These are phyloP conservation scores for Blastocladiella emersonii DNA, from an alignment of 371 early-diverging fungal genomes.

Conservation along the genomic window DNA sequence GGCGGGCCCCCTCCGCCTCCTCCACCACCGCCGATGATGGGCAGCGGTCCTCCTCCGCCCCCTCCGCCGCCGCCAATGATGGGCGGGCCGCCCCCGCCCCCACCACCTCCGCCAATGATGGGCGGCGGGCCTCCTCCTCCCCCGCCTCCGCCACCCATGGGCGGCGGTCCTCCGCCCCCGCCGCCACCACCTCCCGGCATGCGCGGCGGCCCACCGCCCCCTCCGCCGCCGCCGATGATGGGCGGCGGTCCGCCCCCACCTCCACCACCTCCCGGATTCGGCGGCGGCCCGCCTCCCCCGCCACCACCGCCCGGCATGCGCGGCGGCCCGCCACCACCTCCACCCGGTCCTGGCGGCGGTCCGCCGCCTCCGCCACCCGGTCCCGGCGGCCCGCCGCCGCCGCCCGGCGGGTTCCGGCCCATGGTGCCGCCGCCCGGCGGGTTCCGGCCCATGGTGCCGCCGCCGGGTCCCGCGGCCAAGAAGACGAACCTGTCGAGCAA, in stretches of 20 bases:
- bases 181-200: not conserved
- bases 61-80: conserved; percentile 2
- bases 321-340: conserved; percentile 18
- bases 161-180: not conserved
- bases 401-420: no score
- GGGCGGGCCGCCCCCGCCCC: not conserved
- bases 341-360: conserved; percentile 14
- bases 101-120: not conserved
- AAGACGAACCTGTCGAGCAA: conserved; percentile 25
- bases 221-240: not conserved
- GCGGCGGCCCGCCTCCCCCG: conserved; percentile 6
- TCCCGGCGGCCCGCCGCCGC: conserved; percentile 23
- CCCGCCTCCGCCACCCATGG: not conserved
- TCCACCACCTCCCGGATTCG: not conserved
- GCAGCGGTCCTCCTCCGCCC: not conserved
- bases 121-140: no score
- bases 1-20: not conserved
- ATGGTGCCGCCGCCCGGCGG: conserved; percentile 11
- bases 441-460: conserved; percentile 2
- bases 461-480: conserved; percentile 18
- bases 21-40: not conserved
- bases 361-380: conserved; percentile 20
- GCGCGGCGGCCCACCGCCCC: not conserved
- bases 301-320: conserved; percentile 15
- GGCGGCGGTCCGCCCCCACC: not conserved